Base-by-base conservation (phyloP, 2,329 filamentous ascomycete genomes). In the Colletotrichum trifolii region DNA sequence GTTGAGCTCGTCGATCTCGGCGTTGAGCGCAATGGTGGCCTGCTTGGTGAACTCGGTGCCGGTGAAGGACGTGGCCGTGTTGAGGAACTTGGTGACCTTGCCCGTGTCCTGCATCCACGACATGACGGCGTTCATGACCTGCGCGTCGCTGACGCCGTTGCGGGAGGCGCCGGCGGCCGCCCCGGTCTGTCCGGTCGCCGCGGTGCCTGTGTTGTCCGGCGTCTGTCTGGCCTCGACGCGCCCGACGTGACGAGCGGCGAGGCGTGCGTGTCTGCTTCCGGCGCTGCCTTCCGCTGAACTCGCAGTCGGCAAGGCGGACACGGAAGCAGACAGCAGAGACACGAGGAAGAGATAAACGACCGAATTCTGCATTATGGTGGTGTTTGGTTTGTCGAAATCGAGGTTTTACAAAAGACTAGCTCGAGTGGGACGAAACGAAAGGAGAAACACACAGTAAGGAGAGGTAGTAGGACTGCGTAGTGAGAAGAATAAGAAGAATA, bases 1-100 rank as follows among this genome's bases (percentile, higher is more conserved):
- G 42, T 70, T 70, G 40, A 70, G 68, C 64, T 70, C 69, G 46
- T 70, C 69, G 42, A 67, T 60, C 47, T 70, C 69, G 11, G 69
- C 68, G 46, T 70, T 70, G 55, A 70, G 69, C 6, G 69, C 69
- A 25, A 70, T 70, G 10, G 67, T 68, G 4, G 69, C 69, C 43
- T 69, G 66, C 40, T 52, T 63, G 48, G 67, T 70, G 64, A 66
- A 70, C 45, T 70, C 69, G 38, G 66, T 50, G 7, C 69, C 69
- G 13, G 69, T 66, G 43, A 59, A 65, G 9, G 66, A 67, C 1
- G 69, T 69, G 17, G 69, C 69, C 7, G 48, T 67, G 67, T 70
- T 64, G 39, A 70, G 57, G 36, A 68, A 70, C 42, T 66, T 69
- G 38, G 66, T 67, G 35, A 70, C 69, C 56, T 70, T 70, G 25